Percentiles rank a stretch among this genome's conserved stretches.
phyloP scores from a whole-genome alignment of 495 filamentous ascomycete genomes.

The Cercophora samala region DNA sequence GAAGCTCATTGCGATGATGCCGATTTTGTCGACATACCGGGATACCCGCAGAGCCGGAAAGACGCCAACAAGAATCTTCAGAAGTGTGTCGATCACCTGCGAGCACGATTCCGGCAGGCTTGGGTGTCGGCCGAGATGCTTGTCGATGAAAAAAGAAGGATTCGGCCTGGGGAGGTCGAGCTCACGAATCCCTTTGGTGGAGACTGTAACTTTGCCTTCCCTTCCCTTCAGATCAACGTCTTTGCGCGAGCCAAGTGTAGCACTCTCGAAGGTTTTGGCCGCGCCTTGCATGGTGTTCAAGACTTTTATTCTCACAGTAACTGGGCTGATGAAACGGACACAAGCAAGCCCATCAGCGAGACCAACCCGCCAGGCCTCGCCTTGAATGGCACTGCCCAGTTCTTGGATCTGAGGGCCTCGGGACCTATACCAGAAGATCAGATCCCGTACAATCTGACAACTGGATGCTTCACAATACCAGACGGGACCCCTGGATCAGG shows the following conservation, averaged over 20 bases:
- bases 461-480: constrained; percentile 28
- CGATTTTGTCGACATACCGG: constrained; percentile 30
- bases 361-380: constrained; percentile 28
- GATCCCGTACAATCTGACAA: constrained; percentile 27
- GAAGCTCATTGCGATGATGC: constrained; percentile 33
- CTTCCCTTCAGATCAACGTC: constrained; percentile 19
- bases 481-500: constrained; percentile 22
- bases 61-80: constrained; percentile 27
- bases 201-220: constrained; percentile 29
- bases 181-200: constrained; percentile 19
- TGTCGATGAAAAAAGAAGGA: constrained; percentile 19
- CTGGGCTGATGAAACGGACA: constrained; percentile 27
- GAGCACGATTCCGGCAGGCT: constrained; percentile 29
- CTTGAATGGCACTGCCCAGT: constrained; percentile 24
- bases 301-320: constrained; percentile 35
- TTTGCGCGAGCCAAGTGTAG: constrained; percentile 28
- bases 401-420: constrained; percentile 23
- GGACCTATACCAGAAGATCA: constrained; percentile 21
- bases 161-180: constrained; percentile 23
- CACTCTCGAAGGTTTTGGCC: constrained; percentile 26
- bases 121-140: constrained; percentile 13
- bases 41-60: constrained; percentile 24
- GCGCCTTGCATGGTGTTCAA: constrained; percentile 28
- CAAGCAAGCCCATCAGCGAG: constrained; percentile 21
- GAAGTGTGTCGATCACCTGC: constrained; percentile 28